Evolutionary conservation across 169 alveolate species (phyloP).

Genomic region (Pseudocohnilembus persalinus): DNA sequence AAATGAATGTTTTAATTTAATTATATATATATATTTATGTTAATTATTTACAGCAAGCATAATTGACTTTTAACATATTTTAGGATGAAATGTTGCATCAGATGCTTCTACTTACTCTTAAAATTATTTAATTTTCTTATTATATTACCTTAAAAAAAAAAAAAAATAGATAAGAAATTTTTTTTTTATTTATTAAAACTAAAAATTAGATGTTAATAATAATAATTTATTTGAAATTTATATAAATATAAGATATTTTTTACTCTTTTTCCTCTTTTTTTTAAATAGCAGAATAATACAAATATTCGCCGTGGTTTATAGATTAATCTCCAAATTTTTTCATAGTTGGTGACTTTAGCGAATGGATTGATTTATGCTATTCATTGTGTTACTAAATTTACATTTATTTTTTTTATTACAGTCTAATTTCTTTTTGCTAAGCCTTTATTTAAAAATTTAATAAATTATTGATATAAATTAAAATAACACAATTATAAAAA

Average conservation of each 20-base stretch:
- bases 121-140: too few relatives aligned
- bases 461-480: too few relatives aligned
- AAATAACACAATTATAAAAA: background rate
- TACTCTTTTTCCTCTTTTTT: background rate
- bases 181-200: too few relatives aligned
- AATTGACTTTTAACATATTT: background rate
- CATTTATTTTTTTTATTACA: background rate
- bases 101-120: background rate
- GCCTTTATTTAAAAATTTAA: too few relatives aligned
- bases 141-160: background rate
- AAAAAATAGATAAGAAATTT: too few relatives aligned
- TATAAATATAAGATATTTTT: too few relatives aligned
- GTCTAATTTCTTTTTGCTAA: background rate
- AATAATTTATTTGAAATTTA: too few relatives aligned
- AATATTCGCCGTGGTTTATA: background rate
- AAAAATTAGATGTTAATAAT: too few relatives aligned
- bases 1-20: too few relatives aligned
- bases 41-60: background rate
- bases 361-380: background rate
- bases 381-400: background rate
- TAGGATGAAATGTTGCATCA: background rate
- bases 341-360: background rate
- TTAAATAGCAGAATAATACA: background rate
- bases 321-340: background rate
- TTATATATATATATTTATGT: too few relatives aligned